phyloP scores from a whole-genome alignment of 2,329 filamentous ascomycete species.

The Trichophaea hybrida region DNA sequence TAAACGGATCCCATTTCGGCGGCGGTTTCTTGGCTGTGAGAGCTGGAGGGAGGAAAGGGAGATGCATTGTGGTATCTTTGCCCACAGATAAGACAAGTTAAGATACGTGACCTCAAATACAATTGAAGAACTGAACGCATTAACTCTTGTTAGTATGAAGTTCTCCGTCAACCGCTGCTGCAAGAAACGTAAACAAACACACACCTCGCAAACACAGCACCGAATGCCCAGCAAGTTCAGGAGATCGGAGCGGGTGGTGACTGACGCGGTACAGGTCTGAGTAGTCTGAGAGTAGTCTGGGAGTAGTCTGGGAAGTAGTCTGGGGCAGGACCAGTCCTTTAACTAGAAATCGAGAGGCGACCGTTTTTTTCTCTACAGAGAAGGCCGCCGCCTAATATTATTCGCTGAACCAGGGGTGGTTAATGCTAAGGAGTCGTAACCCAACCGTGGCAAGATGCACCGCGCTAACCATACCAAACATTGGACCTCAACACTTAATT shows the following conservation, averaged over 20 bases:
- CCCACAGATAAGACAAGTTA: background rate
- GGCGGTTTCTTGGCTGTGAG: conserved; percentile 22
- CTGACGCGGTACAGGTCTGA: background rate
- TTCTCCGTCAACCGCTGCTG: too few species aligned
- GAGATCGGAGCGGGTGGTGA: too few species aligned
- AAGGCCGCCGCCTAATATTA: too few species aligned
- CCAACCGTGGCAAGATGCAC: too few species aligned
- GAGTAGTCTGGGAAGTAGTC: background rate
- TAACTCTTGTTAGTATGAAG: too few species aligned
- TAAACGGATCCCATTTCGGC: conserved; percentile 37
- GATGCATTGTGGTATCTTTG: conserved; percentile 14
- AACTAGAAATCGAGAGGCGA: background rate
- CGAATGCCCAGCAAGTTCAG: too few species aligned
- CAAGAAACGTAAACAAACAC: background rate
- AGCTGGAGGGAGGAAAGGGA: conserved; percentile 20
- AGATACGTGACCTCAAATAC: too few species aligned
- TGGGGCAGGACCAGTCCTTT: background rate
- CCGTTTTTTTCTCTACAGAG: background rate
- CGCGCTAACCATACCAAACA: too few species aligned
- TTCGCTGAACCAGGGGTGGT: too few species aligned
- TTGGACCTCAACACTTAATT: too few species aligned
- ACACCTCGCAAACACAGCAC: background rate
- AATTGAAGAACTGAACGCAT: too few species aligned
- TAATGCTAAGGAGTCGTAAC: too few species aligned
- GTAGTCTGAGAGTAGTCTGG: background rate